A percentile compares a stretch with the other conserved stretches of the same genome.
Conservation (phyloP, 139 green algal genomes). For the Zygnema circumcarinatum region DNA sequence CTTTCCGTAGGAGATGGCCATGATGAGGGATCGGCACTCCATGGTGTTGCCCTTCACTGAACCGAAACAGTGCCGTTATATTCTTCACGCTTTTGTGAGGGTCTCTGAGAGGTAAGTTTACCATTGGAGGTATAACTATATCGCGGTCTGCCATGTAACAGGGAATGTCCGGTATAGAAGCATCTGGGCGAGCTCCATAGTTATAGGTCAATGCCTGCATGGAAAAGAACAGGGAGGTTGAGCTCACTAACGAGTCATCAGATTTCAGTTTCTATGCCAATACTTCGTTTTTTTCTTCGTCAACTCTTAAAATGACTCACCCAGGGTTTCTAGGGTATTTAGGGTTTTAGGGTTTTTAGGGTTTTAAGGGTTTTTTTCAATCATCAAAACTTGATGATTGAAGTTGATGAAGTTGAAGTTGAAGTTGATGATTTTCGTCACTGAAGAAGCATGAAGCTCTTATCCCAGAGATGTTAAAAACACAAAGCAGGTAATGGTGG, state of each 20-base stretch:
- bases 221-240: background rate
- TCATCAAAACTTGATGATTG: too few species aligned
- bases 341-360: too few species aligned
- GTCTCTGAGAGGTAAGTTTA: background rate
- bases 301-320: background rate
- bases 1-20: slow-evolving; percentile 17
- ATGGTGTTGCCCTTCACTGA: slow-evolving; percentile 37
- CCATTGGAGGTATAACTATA: slow-evolving; percentile 43
- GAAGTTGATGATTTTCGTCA: too few species aligned
- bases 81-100: background rate
- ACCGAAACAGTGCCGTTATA: slow-evolving; percentile 39
- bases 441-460: too few species aligned
- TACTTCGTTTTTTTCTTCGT: too few species aligned
- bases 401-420: too few species aligned
- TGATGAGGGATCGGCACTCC: slow-evolving; percentile 40
- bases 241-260: background rate
- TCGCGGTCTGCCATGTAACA: slow-evolving; percentile 44
- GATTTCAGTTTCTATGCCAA: background rate
- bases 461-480: too few species aligned
- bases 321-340: too few species aligned
- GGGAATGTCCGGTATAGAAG: slow-evolving; percentile 42
- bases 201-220: slow-evolving; percentile 52
- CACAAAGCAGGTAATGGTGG: too few species aligned
- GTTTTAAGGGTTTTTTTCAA: too few species aligned
- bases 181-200: slow-evolving; percentile 11